Conservation (phyloP, 2,329 filamentous ascomycete species). For the Talaromyces amestolkiae region DNA sequence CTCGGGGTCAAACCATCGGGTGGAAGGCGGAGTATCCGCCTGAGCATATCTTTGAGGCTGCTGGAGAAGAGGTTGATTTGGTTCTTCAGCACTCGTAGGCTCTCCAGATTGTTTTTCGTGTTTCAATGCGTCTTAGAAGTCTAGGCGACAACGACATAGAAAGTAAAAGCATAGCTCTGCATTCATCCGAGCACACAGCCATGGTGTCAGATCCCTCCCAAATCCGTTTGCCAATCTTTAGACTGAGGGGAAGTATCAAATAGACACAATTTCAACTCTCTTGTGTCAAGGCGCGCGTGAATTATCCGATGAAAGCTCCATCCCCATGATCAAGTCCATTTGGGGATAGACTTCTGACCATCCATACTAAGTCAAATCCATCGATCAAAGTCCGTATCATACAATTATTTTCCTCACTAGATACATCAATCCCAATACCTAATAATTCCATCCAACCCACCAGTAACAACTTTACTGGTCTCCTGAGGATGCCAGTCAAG, state of each 20-base stretch:
- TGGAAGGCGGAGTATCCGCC: conserved; percentile 47
- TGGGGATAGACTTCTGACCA: not conserved
- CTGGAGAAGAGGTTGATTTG: conserved; percentile 48
- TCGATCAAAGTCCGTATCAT: not conserved
- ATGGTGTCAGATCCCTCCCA: no score
- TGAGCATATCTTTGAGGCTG: conserved; percentile 48
- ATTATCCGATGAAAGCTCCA: not conserved
- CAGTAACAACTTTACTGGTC: conserved; percentile 88
- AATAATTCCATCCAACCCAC: conserved; percentile 82
- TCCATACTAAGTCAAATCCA: not conserved
- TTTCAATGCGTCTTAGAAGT: not conserved
- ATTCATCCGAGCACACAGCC: not conserved
- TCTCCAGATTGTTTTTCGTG: not conserved
- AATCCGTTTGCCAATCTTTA: not conserved
- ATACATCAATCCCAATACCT: conserved; percentile 80
- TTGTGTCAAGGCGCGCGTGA: not conserved
- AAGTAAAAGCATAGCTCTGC: not conserved
- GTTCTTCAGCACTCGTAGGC: conserved; percentile 32
- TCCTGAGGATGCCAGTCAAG: conserved; percentile 97
- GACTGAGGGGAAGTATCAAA: not conserved
- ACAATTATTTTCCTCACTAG: not conserved
- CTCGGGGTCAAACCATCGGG: conserved; percentile 43
- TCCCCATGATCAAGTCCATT: no score
- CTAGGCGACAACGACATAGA: not conserved
- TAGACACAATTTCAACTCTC: not conserved